Base-by-base conservation (phyloP, 176 grass and related monocot genomes). In the Aegilops longissima region DNA sequence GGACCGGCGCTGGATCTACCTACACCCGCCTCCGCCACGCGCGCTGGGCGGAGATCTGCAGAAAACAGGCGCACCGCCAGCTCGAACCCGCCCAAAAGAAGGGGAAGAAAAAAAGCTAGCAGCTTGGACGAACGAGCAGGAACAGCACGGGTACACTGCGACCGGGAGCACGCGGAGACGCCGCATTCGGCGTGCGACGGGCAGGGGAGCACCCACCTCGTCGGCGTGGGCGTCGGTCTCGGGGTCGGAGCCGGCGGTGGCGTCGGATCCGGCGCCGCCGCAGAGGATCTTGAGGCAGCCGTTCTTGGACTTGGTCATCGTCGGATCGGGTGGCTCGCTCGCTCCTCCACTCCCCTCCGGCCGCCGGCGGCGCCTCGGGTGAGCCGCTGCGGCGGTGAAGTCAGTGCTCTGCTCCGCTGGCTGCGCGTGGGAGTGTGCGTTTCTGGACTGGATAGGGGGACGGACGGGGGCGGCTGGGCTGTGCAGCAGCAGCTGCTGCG, bases 241-340 rank as follows among this genome's bases (percentile, higher is more conserved):
- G 54, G 71, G 84, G 65, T 85, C 89, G 84, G 86, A 86, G 82
- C 79, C 85, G 49, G 52, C 82, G 79, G 83, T 66, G 39, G 85
- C 82, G 64, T 91, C 82, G 73, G 85, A 92, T 25, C 79, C 80
- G 36, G 80, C 71, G 70, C 93, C 88, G 80, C 85, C 86, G 86
- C 93, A 95, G 83, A 95, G 90, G 93, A 95, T 92, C 87, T 90
- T 95, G 79, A 95, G 90, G 88, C 93, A 95, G 40, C 85, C 86
- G 82, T 73, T 95, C 87, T 87, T 87, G 58, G 87, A 69, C 38
- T 76, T 91, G 69, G 90, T 80, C 93, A 95, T 95, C 11, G 70
- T 7, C 36, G 33, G 76, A 30, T 62, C 51, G 31, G 64, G 21
- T 58, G 39, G 69, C 21, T 42, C 70, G 9, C 69, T 39, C 31